phyloP scores from a whole-genome alignment of 106 monocot species.

The Vanilla planifolia region DNA sequence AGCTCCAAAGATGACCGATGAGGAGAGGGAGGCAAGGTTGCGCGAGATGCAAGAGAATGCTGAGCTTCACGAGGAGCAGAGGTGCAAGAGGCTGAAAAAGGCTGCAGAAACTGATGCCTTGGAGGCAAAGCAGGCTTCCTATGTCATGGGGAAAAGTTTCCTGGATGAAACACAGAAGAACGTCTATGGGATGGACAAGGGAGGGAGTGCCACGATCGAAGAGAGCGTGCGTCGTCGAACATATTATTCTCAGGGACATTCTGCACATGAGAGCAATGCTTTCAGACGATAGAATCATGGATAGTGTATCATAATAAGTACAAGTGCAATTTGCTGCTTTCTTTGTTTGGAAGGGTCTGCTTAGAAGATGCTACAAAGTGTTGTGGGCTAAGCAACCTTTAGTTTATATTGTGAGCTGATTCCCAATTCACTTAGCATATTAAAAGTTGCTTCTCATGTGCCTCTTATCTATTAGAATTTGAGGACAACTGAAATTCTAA shows the following conservation, averaged over 20 bases:
- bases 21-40: conserved; percentile 70
- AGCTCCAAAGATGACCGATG: conserved; percentile 62
- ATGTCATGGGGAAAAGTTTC: conserved; percentile 65
- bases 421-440: no score
- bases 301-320: no score
- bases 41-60: conserved; percentile 85
- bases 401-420: no score
- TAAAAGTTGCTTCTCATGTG: no score
- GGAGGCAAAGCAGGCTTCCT: conserved; percentile 37
- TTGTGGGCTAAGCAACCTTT: no score
- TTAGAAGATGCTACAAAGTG: no score
- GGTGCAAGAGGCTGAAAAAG: conserved; percentile 76
- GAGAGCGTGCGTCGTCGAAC: conserved; percentile 90
- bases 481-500: no score
- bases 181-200: conserved; percentile 74
- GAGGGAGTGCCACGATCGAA: conserved; percentile 82
- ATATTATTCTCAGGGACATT: conserved; percentile 67
- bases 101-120: conserved; percentile 64
- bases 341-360: no score
- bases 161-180: conserved; percentile 77
- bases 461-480: no score
- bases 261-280: conserved; percentile 62
- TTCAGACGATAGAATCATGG: conserved; percentile 87
- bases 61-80: conserved; percentile 91
- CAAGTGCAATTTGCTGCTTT: no score